Base-by-base conservation (phyloP, 495 filamentous ascomycete genomes). In the Neurospora sp. region DNA sequence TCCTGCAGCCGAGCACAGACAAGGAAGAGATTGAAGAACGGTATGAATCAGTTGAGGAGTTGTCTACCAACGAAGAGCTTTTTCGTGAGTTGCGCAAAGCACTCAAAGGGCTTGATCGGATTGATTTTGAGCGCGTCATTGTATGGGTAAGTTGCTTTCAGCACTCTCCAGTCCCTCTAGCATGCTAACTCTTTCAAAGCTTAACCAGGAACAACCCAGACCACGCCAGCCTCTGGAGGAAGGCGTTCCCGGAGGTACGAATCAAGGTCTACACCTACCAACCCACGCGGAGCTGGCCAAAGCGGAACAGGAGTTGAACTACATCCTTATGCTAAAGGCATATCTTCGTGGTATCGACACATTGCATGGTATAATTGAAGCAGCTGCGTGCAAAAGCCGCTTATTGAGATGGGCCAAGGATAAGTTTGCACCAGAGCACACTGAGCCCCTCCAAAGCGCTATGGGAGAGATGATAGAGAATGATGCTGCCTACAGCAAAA, bases 1-100 rank as follows among this genome's bases (percentile, higher is more conserved):
- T 98, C 45, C 84, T 98, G 27, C 96, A 98, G 77, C 96, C 96
- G n/a, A 91, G 92, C 4, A 98, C 91, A 0, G 87, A 93, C 70
- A 77, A 82, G 53, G 83, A 88, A 14, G 87, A 85, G 18, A 81
- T 85, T 9, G 40, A 83, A 92, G 69, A 84, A 83, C 87, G 96
- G 68, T 92, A 92, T 73, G 93, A 97, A 76, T 93, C 95, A 0
- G 81, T 98, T 1, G 92, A 94, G 72, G 95, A 97, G 75, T 82
- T 99, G 35, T 90, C 89, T 0, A 87, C 88, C 1, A 94, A 93
- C 72, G 92, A 97, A 77, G 92, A 96, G 53, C 91, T 98, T 86
- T 96, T 98, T 81, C 89, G 87, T 53, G 89, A 90, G 71, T 87
- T 93, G 16, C 87, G 92, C 71, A 87, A 92, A 80, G 88, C 87